Conservation (phyloP, 352 stramenopile species). For the Globisporangium parvum region DNA sequence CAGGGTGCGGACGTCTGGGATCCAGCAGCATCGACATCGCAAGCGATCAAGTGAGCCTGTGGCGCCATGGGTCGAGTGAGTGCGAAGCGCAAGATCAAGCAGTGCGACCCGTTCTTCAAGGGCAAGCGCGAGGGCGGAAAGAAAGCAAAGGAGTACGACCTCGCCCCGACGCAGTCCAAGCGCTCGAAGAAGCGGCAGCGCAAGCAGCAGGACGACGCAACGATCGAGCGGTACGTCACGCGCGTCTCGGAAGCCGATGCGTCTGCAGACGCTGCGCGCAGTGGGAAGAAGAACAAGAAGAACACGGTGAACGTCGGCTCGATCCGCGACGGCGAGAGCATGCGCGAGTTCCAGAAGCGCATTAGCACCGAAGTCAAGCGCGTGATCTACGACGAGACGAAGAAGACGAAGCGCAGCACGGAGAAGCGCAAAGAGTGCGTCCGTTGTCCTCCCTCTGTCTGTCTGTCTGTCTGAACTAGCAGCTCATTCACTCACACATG, state of each 20-base stretch:
- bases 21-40: too few relatives aligned
- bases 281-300: conserved; percentile 32
- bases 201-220: conserved; percentile 49
- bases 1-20: too few relatives aligned
- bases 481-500: neutral
- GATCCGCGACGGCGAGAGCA: conserved; percentile 63
- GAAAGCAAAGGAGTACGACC: conserved; percentile 62
- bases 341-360: conserved; percentile 83
- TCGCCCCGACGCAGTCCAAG: conserved; percentile 66
- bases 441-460: neutral
- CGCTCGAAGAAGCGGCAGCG: conserved; percentile 76
- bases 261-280: conserved; percentile 14
- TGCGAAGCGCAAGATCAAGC: conserved; percentile 82
- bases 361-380: conserved; percentile 80
- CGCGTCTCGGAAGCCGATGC: conserved; percentile 23
- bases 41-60: neutral
- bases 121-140: conserved; percentile 66
- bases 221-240: conserved; percentile 64
- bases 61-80: conserved; percentile 55
- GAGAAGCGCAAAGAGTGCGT: conserved; percentile 70
- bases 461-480: conserved; percentile 9
- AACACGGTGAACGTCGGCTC: conserved; percentile 46
- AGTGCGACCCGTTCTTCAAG: conserved; percentile 86
- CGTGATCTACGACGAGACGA: conserved; percentile 80
- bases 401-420: conserved; percentile 60